Evolutionary conservation across 73 alveolate species (phyloP).

Genomic region (Paramecium caudatum): DNA sequence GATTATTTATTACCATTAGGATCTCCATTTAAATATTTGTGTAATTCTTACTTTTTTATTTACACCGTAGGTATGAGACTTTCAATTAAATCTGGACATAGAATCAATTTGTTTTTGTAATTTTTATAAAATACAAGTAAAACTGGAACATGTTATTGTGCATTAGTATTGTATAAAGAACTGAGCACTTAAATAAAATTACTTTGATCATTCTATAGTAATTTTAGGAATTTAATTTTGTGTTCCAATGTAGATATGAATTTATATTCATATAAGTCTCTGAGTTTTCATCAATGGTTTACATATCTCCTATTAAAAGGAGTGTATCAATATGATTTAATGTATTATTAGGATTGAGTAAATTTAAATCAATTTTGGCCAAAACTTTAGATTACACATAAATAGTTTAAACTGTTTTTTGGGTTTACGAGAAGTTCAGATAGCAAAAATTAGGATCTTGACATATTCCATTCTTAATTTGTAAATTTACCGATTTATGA

Average conservation of each 20-base stretch:
- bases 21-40: constrained; percentile 9
- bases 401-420: constrained; percentile 41
- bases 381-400: constrained; percentile 36
- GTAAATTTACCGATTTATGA: constrained; percentile 83
- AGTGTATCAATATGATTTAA: constrained; percentile 35
- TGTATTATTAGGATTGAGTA: constrained; percentile 18
- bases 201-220: not conserved
- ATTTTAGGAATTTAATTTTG: not conserved
- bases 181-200: not conserved
- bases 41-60: not conserved
- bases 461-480: constrained; percentile 32
- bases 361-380: constrained; percentile 8
- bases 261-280: constrained; percentile 13
- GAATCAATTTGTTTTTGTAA: constrained; percentile 4
- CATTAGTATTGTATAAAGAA: not conserved
- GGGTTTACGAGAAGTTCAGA: not conserved
- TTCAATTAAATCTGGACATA: not conserved
- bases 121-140: not conserved
- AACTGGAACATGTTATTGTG: not conserved
- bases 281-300: not conserved
- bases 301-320: constrained; percentile 3
- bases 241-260: not conserved
- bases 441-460: constrained; percentile 17
- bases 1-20: not conserved
- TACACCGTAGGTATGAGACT: not conserved